A percentile compares a stretch with the other conserved stretches of the same genome.
Evolutionary conservation across 371 early-diverging fungal species (phyloP).

Genomic region (Mortierella sp.): DNA sequence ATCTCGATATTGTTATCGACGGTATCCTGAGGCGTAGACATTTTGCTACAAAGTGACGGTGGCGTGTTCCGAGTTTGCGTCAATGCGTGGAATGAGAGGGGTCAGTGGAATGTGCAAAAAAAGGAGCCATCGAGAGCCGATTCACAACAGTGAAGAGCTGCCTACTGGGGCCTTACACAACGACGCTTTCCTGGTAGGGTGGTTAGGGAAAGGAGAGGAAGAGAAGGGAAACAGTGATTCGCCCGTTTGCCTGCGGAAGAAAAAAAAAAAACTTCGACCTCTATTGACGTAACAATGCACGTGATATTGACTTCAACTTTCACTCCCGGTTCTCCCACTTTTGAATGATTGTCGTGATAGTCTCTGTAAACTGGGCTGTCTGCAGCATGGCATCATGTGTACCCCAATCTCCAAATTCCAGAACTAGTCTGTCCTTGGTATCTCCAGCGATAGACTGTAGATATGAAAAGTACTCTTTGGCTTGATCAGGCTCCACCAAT

Average conservation of each 20-base stretch:
- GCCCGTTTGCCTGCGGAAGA: too few relatives aligned
- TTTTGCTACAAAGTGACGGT: conserved; percentile 21
- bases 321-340: conserved; percentile 5
- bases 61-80: background rate
- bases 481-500: conserved; percentile 69
- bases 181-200: conserved; percentile 29
- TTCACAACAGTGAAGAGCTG: too few relatives aligned
- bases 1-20: conserved; percentile 89
- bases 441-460: conserved; percentile 42
- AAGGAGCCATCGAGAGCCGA: background rate
- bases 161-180: conserved; percentile 23
- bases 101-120: background rate
- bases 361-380: conserved; percentile 56
- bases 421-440: conserved; percentile 1
- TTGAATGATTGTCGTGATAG: conserved; percentile 53
- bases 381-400: conserved; percentile 71
- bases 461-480: conserved; percentile 62
- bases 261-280: conserved; percentile 13
- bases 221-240: conserved; percentile 18
- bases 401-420: conserved; percentile 64
- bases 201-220: conserved; percentile 12
- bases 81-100: background rate
- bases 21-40: conserved; percentile 54
- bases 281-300: background rate
- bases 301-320: background rate